Evolutionary conservation across 495 filamentous ascomycete genomes (phyloP), one percentile per base, ranked within the genome.

Genomic region (Astrothelium subdiscretum): DNA sequence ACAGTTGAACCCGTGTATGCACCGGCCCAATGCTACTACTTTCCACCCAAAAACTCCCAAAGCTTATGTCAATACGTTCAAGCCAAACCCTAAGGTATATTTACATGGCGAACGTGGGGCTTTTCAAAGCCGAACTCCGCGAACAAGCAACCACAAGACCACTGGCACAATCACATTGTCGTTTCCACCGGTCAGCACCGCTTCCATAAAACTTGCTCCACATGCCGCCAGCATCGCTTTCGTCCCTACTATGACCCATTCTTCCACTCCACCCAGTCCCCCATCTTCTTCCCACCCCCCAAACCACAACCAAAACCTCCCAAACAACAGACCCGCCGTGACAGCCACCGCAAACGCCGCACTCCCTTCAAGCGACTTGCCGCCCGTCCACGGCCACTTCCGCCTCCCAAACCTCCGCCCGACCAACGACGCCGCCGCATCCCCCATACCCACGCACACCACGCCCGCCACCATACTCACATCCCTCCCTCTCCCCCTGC

Each of bases 141-240:
- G 85, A 63, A 96, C 91, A 66, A 94, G 80, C 68, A 89, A 78
- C 94, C 94, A 99, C 58, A 97, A 74, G 60, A 95, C 86, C 43
- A 97, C 83, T n/a, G 95, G 95, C 65, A 97, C 94, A 60, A 97
- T 83, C 29, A 99, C 92, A 78, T 99, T 99, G 77, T 99, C 94
- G 79, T 99, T 99, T 58, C 91, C 94, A 12, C 94, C 95, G 52
- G 95, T 97, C 61, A 97, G 76, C 62, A 97, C 91, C 22, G 94
- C 92, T 77, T 97, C 94, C 62, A 91, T 94, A 62, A 96, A 80
- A 73, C 91, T 96, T 32, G 92, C 90, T 61, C 91, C 84, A 42
- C 79, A 79, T 6, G 89, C 91, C 59, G 90, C 92, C 51, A 85
- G 68, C 22, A 79, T 74, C 54, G 85, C 81, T 72, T 88, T 91